phyloP scores from a whole-genome alignment of 2,329 filamentous ascomycete genomes.

The Aspergillus transmontanensis region DNA sequence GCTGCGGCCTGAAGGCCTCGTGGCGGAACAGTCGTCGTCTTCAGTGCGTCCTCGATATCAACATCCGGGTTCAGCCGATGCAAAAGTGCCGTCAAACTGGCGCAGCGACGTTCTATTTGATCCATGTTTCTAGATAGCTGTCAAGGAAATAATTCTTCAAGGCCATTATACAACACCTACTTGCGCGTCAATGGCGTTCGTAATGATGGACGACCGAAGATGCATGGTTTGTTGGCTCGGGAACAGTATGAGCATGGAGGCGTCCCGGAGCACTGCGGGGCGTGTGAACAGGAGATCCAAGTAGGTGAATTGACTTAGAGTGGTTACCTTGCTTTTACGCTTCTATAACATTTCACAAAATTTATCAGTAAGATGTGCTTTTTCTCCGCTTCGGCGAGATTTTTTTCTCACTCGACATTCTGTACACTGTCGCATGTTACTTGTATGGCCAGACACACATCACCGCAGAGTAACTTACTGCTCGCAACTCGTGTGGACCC shows the following conservation, averaged over 20 bases:
- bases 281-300: not conserved
- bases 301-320: not conserved
- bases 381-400: too few relatives aligned
- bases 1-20: too few relatives aligned
- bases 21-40: not conserved
- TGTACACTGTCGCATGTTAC: too few relatives aligned
- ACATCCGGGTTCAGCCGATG: conserved; percentile 17
- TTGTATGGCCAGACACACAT: too few relatives aligned
- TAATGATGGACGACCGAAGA: conserved; percentile 12
- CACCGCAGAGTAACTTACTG: too few relatives aligned
- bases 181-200: conserved; percentile 22
- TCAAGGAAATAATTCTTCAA: too few relatives aligned
- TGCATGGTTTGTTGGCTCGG: conserved; percentile 14
- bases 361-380: not conserved
- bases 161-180: conserved; percentile 1
- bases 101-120: conserved; percentile 15
- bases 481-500: too few relatives aligned
- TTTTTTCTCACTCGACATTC: not conserved
- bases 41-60: conserved; percentile 1
- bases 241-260: conserved; percentile 18
- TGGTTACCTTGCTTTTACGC: conserved; percentile 15
- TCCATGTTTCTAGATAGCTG: conserved; percentile 18
- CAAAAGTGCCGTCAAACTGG: conserved; percentile 9
- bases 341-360: not conserved
- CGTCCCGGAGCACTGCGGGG: conserved; percentile 18